Base-by-base conservation (phyloP, 1,284 basidiomycete species). In the Tilletia indica region DNA sequence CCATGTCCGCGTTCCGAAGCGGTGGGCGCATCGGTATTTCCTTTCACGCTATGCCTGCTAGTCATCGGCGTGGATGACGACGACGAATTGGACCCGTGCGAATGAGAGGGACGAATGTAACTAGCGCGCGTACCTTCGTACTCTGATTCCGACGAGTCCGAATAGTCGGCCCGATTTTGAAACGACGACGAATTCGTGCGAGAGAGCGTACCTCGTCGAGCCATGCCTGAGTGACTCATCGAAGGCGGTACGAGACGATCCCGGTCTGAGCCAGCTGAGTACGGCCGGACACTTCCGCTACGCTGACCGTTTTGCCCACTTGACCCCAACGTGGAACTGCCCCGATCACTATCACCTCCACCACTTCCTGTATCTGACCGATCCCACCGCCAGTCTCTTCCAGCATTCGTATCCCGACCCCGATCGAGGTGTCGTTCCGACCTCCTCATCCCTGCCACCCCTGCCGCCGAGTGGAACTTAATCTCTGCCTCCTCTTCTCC, bases 391-490 rank as follows among this genome's bases (percentile, higher is more conserved):
- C 51, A n/a, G n/a, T 54, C 51, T 8, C 51, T 31, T 8, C 51
- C n/a, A n/a, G 8, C 2, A n/a, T 14, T 49, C 48, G 48, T 49
- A 49, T 54, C 51, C 51, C 42, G 42, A 45, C 9, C 42, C 9
- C 42, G 42, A 45, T 45, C 42, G 14, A 45, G 42, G 42, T 45
- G 58, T 38, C 34, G 58, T 63, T 63, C 14, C 31, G 58, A 63
- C 19, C 58, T 16, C 21, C 58, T 16, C 58, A 63, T 63, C 19
- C 58, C 58, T 9, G 58, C 16, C 19, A 63, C 58, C 19, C 58
- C 58, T 34, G 58, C 58, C 21, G 58, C 58, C 14, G 58, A 63
- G 58, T 63, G 58, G 8, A 63, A 63, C 58, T 63, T 63, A 31
- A 63, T 63, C 58, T 63, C 58, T 31, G 58, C 58, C 58, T 63